Evolutionary conservation across 106 monocot genomes (phyloP).

Genomic region (Phalaenopsis aphrodite): DNA sequence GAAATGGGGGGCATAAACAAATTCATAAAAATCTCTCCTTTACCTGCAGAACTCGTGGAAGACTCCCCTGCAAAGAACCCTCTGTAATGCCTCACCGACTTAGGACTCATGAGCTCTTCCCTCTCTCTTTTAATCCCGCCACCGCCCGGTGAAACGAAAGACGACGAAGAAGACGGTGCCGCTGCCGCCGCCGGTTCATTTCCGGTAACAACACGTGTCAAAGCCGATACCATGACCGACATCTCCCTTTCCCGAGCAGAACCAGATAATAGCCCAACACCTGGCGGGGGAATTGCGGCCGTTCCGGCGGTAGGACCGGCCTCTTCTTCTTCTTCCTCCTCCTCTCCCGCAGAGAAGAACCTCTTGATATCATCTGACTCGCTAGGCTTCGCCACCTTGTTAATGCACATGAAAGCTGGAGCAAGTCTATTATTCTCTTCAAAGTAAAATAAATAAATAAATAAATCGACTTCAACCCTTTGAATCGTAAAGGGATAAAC

Average conservation of each 20-base stretch:
- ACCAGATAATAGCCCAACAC: not conserved
- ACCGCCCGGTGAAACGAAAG: not conserved
- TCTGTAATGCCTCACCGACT: constrained; percentile 9
- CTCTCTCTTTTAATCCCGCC: constrained; percentile 22
- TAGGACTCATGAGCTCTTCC: constrained; percentile 11
- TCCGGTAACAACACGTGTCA: constrained; percentile 33
- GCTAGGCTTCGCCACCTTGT: constrained; percentile 35
- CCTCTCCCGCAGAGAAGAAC: constrained; percentile 13
- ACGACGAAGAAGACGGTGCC: not conserved
- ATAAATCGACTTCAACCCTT: not conserved
- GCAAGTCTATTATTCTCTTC: not conserved
- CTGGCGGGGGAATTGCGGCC: not conserved
- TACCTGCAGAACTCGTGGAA: not conserved
- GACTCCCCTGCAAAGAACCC: constrained; percentile 12
- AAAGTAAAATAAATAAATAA: no score
- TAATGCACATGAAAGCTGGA: not conserved
- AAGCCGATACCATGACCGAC: constrained; percentile 48
- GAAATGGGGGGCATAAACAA: not conserved
- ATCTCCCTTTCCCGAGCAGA: constrained; percentile 24
- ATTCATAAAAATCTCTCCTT: not conserved
- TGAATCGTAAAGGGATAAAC: not conserved
- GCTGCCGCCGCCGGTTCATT: not conserved
- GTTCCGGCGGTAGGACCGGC: not conserved
- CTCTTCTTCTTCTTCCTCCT: constrained; percentile 6
- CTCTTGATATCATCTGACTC: constrained; percentile 15